phyloP scores from a whole-genome alignment of 768 basidiomycete genomes.

The Filobasidium floriforme region DNA sequence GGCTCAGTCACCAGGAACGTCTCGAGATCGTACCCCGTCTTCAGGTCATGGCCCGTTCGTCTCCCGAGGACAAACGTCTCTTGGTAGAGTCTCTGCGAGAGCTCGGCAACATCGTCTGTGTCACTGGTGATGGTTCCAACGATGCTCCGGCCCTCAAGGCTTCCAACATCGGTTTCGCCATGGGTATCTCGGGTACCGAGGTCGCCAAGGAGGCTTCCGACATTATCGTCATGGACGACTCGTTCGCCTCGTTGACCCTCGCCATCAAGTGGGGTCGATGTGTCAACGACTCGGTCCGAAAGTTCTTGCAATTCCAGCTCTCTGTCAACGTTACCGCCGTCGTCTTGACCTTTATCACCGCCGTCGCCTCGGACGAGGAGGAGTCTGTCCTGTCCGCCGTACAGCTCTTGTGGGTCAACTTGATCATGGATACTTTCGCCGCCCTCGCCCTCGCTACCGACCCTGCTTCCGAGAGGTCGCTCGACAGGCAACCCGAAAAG shows the following conservation, averaged over 20 bases:
- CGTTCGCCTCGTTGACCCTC: slow-evolving; percentile 84
- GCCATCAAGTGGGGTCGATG: slow-evolving; percentile 99
- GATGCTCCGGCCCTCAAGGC: slow-evolving; percentile 94
- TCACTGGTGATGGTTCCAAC: slow-evolving; percentile 97
- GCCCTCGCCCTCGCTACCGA: slow-evolving; percentile 96
- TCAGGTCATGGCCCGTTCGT: slow-evolving; percentile 93
- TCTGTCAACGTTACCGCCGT: slow-evolving; percentile 89
- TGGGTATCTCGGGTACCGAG: slow-evolving; percentile 65
- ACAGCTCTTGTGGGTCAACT: slow-evolving; percentile 66
- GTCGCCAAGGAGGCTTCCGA: slow-evolving; percentile 99
- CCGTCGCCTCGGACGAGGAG: slow-evolving; percentile 69
- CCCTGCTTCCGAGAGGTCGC: slow-evolving; percentile 64
- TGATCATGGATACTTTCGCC: slow-evolving; percentile 87
- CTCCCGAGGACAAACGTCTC: slow-evolving; percentile 92
- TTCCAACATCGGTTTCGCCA: slow-evolving; percentile 85
- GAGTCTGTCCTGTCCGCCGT: slow-evolving; percentile 86
- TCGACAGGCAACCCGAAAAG: slow-evolving; percentile 85
- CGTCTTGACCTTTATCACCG: slow-evolving; percentile 82
- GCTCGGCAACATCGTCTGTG: slow-evolving; percentile 76
- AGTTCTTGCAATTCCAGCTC: slow-evolving; percentile 84
- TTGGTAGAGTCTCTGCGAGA: slow-evolving; percentile 79
- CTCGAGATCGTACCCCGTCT: slow-evolving; percentile 79
- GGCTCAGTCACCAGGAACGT: slow-evolving; percentile 62
- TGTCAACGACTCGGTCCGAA: slow-evolving; percentile 94
- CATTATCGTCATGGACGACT: slow-evolving; percentile 58